Evolutionary conservation across 768 basidiomycete genomes (phyloP).

Genomic region (Macrolepiota albuminosa): DNA sequence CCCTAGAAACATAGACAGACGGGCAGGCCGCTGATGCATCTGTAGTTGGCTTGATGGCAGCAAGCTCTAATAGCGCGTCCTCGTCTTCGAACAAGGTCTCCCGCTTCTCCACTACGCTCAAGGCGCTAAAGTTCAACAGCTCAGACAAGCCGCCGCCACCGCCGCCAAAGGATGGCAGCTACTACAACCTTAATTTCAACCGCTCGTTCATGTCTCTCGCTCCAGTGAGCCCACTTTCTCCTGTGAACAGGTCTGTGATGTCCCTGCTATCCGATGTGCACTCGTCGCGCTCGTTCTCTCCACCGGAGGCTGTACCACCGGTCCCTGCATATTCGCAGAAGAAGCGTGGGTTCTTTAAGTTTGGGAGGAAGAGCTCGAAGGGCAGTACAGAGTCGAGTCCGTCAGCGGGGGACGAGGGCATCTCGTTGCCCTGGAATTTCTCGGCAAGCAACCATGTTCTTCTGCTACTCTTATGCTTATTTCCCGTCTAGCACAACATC

Average conservation of each 20-base stretch:
- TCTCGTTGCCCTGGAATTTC: constrained; percentile 72
- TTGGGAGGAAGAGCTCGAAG: constrained; percentile 32
- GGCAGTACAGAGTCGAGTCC: constrained; percentile 16
- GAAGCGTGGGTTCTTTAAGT: constrained; percentile 37
- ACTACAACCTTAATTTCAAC: constrained; percentile 39
- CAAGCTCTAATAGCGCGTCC: constrained; percentile 14
- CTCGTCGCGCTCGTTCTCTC: constrained; percentile 20
- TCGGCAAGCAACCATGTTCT: constrained; percentile 40
- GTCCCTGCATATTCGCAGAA: constrained; percentile 24
- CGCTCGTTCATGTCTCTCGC: constrained; percentile 40
- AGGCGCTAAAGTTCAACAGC: constrained; percentile 29
- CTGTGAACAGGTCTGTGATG: constrained; percentile 27
- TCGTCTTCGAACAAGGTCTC: constrained; percentile 21
- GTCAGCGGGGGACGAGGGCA: constrained; percentile 50
- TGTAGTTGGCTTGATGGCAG: constrained; percentile 14
- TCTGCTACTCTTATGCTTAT: neutral
- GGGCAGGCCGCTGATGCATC: neutral
- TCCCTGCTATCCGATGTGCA: constrained; percentile 26
- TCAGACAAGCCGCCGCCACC: constrained; percentile 40
- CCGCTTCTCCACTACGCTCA: constrained; percentile 28
- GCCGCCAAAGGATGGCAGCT: constrained; percentile 54
- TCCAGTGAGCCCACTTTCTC: constrained; percentile 37
- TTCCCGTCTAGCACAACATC: constrained; percentile 51
- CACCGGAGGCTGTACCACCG: constrained; percentile 11
- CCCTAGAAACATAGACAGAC: neutral